Conservation (phyloP, 2,329 filamentous ascomycete genomes). For the Neofusicoccum laricinum region DNA sequence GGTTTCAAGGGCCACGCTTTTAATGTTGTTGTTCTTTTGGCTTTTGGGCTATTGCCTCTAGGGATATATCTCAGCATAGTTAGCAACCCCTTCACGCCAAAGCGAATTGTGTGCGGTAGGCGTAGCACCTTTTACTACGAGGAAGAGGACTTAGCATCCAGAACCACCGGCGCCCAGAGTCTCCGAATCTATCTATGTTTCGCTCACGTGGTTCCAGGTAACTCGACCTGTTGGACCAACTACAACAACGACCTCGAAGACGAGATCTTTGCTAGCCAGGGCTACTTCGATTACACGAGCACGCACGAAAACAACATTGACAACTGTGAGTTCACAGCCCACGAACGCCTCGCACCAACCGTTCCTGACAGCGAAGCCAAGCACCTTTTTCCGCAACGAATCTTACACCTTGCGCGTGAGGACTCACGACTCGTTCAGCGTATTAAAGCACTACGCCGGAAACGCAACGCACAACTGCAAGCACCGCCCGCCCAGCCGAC, state of each 20-base stretch:
- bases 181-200: constrained; percentile 1
- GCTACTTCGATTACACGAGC: neutral
- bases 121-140: neutral
- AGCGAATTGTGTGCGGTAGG: neutral
- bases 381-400: neutral
- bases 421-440: neutral
- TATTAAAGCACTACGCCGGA: neutral
- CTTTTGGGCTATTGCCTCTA: neutral
- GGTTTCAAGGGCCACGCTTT: neutral
- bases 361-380: neutral
- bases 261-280: too few species aligned
- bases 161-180: constrained; percentile 1
- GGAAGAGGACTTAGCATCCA: neutral
- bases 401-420: neutral
- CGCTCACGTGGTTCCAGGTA: neutral
- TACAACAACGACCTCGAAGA: neutral
- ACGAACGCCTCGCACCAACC: too few species aligned
- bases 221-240: neutral
- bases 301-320: too few species aligned
- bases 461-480: neutral
- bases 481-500: neutral
- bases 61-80: neutral
- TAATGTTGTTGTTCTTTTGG: neutral
- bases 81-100: neutral
- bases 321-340: neutral